Conservation (phyloP, 371 early-diverging fungal species). For the Cladochytrium tenue region DNA sequence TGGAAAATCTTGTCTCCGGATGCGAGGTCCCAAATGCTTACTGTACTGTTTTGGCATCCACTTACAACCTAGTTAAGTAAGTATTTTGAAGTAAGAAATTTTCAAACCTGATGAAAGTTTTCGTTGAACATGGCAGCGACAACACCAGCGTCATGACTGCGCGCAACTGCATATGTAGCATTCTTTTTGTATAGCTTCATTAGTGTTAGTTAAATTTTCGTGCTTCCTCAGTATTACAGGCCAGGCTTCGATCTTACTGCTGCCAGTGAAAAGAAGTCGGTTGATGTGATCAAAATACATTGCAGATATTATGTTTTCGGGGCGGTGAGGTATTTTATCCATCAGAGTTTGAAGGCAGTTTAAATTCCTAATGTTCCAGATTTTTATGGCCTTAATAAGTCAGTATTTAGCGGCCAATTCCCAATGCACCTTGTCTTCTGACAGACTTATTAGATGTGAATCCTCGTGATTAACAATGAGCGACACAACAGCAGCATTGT, state of each 20-base stretch:
- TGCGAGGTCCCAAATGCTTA: constrained; percentile 53
- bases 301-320: constrained; percentile 50
- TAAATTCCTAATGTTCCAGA: constrained; percentile 56
- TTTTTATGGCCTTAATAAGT: constrained; percentile 47
- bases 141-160: constrained; percentile 49
- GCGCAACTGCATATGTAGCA: constrained; percentile 32
- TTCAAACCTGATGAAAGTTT: constrained; percentile 51
- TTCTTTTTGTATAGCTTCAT: constrained; percentile 52
- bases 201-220: not conserved
- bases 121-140: constrained; percentile 57
- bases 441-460: constrained; percentile 50
- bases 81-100: not conserved
- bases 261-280: constrained; percentile 50
- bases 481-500: constrained; percentile 45
- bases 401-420: not conserved
- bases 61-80: constrained; percentile 47
- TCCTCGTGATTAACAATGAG: constrained; percentile 56
- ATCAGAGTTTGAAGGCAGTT: constrained; percentile 55
- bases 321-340: constrained; percentile 54
- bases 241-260: constrained; percentile 49
- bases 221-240: constrained; percentile 43
- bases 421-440: constrained; percentile 49
- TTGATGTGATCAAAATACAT: constrained; percentile 49
- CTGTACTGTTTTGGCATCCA: constrained; percentile 50
- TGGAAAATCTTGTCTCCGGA: constrained; percentile 54